phyloP scores from a whole-genome alignment of 1,284 basidiomycete species.

The Cutaneotrichosporon mucoides region DNA sequence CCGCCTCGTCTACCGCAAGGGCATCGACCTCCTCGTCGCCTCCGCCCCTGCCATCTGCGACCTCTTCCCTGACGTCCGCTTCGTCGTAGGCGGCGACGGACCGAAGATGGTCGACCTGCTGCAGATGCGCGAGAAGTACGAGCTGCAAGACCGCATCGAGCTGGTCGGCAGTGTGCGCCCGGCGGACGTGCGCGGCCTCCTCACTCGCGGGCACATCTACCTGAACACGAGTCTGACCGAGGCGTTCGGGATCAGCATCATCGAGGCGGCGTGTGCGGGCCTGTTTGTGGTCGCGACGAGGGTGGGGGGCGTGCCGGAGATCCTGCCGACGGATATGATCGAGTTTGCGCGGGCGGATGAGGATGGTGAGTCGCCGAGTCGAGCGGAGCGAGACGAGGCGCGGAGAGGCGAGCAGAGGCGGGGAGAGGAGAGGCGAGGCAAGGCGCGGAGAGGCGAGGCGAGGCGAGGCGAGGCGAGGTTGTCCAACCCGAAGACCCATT shows the following conservation, averaged over 20 bases:
- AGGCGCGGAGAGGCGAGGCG: no score
- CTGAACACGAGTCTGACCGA: constrained; percentile 95
- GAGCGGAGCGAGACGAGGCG: neutral
- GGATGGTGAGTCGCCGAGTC: constrained; percentile 53
- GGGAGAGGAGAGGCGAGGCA: no score
- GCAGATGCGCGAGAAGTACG: constrained; percentile 89
- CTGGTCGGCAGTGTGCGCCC: constrained; percentile 78
- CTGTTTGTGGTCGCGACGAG: constrained; percentile 90
- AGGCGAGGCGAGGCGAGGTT: no score
- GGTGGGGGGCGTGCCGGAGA: constrained; percentile 94
- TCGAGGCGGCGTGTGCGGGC: constrained; percentile 93
- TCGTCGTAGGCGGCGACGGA: constrained; percentile 89
- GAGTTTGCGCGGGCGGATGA: constrained; percentile 89
- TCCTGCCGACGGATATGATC: constrained; percentile 88
- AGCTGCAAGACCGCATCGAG: constrained; percentile 84
- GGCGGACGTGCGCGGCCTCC: constrained; percentile 76
- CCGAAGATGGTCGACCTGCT: constrained; percentile 92
- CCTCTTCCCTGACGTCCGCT: constrained; percentile 75
- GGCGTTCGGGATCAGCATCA: constrained; percentile 90
- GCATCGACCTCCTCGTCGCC: constrained; percentile 89
- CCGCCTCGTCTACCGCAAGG: constrained; percentile 93
- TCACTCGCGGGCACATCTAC: constrained; percentile 81
- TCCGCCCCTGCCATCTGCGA: constrained; percentile 85
- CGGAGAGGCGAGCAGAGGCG: no score
- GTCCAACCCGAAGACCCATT: no score